phyloP scores from a whole-genome alignment of 176 grass and related monocot species.

The Alopecurus myosuroides region DNA sequence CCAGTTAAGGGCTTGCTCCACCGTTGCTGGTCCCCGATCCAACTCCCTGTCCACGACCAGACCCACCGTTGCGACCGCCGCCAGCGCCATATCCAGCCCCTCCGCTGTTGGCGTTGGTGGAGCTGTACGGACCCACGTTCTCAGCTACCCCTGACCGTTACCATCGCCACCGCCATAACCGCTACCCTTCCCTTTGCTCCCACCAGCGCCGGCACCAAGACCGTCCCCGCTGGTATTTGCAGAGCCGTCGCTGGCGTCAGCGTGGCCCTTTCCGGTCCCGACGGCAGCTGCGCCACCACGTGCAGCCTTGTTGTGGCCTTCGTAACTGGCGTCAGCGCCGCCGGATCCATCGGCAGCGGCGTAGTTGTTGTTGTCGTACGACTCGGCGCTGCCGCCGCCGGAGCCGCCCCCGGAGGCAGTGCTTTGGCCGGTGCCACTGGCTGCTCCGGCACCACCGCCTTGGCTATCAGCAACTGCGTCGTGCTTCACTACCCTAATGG shows the following conservation, averaged over 20 bases:
- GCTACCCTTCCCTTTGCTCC: not conserved
- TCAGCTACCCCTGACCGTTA: not conserved
- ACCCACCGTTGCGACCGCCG: constrained; percentile 8
- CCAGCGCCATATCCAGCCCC: not conserved
- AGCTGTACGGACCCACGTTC: not conserved
- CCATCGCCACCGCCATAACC: not conserved
- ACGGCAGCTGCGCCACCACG: not conserved
- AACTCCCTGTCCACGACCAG: not conserved
- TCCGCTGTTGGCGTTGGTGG: not conserved
- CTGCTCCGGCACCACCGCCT: not conserved
- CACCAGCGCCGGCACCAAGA: not conserved
- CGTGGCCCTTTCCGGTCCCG: not conserved
- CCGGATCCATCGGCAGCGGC: not conserved
- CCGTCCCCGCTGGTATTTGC: not conserved
- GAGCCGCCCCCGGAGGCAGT: no score
- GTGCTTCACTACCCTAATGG: constrained; percentile 4
- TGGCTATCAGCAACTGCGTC: not conserved
- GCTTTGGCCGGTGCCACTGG: not conserved
- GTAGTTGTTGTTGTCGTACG: not conserved
- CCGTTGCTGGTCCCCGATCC: not conserved
- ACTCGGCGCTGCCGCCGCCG: not conserved
- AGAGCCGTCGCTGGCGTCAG: not conserved
- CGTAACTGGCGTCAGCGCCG: not conserved
- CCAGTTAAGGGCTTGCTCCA: not conserved
- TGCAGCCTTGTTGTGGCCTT: not conserved